phyloP scores from a whole-genome alignment of 208 protist genomes.

The Wallacemonas sp. region DNA sequence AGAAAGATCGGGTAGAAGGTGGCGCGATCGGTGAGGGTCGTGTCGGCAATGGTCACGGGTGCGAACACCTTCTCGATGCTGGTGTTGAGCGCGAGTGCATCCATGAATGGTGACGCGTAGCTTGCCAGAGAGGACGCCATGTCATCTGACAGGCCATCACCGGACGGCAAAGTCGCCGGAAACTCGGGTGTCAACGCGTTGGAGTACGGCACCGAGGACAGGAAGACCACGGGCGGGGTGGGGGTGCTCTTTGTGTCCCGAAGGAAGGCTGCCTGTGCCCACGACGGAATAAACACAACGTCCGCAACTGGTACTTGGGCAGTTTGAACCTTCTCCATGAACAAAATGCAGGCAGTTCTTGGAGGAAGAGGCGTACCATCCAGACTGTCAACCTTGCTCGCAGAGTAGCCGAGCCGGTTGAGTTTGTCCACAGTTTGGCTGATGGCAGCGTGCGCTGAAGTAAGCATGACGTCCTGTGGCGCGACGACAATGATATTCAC shows the following conservation, averaged over 20 bases:
- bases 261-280: background rate
- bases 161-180: background rate
- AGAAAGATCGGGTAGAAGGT: conserved; percentile 5
- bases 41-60: background rate
- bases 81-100: background rate
- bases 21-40: background rate
- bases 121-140: background rate
- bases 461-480: background rate
- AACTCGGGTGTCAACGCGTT: background rate
- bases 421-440: background rate
- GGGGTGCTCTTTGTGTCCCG: background rate
- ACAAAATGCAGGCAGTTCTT: background rate
- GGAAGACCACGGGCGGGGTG: background rate
- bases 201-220: background rate
- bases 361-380: background rate
- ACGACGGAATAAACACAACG: background rate
- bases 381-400: background rate
- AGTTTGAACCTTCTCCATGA: background rate
- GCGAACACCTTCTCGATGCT: background rate
- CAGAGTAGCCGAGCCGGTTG: background rate
- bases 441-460: background rate
- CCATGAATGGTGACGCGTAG: background rate
- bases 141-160: background rate
- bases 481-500: background rate
- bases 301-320: background rate